Conservation (phyloP, 2,329 filamentous ascomycete species). For the Aspergillus arachidicola region DNA sequence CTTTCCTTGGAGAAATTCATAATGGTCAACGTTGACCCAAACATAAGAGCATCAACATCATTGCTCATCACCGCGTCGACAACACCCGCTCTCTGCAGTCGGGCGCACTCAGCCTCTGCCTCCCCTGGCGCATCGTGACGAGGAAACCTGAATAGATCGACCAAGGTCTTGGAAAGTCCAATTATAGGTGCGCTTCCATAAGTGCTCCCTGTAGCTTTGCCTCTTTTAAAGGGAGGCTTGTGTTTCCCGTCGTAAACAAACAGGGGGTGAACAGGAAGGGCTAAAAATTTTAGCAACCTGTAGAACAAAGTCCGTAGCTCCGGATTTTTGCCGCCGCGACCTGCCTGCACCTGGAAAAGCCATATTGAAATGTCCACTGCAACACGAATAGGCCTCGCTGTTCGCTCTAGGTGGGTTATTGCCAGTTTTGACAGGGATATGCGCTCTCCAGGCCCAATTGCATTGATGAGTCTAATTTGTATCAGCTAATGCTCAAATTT, state of each 20-base stretch:
- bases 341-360: slow-evolving; percentile 91
- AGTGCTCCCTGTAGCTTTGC: slow-evolving; percentile 63
- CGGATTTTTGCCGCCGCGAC: slow-evolving; percentile 83
- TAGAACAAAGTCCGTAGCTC: slow-evolving; percentile 92
- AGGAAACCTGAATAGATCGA: slow-evolving; percentile 82
- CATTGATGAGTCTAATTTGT: slow-evolving; percentile 74
- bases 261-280: slow-evolving; percentile 77
- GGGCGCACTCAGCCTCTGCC: slow-evolving; percentile 92
- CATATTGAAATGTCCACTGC: slow-evolving; percentile 96
- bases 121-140: slow-evolving; percentile 89
- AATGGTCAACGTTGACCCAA: slow-evolving; percentile 78
- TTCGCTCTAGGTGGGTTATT: slow-evolving; percentile 71
- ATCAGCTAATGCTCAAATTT: slow-evolving; percentile 16
- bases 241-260: slow-evolving; percentile 90
- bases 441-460: slow-evolving; percentile 79
- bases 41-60: slow-evolving; percentile 97
- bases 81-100: slow-evolving; percentile 77
- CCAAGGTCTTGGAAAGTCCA: slow-evolving; percentile 78
- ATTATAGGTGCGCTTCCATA: slow-evolving; percentile 67
- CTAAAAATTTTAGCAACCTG: slow-evolving; percentile 75
- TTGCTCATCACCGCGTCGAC: slow-evolving; percentile 95
- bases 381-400: slow-evolving; percentile 74
- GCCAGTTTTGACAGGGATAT: slow-evolving; percentile 82
- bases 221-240: slow-evolving; percentile 85
- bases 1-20: slow-evolving; percentile 81